Conservation (phyloP, 1,139 yeast genomes). For the Hemisphaericaspora xylanilytica region DNA sequence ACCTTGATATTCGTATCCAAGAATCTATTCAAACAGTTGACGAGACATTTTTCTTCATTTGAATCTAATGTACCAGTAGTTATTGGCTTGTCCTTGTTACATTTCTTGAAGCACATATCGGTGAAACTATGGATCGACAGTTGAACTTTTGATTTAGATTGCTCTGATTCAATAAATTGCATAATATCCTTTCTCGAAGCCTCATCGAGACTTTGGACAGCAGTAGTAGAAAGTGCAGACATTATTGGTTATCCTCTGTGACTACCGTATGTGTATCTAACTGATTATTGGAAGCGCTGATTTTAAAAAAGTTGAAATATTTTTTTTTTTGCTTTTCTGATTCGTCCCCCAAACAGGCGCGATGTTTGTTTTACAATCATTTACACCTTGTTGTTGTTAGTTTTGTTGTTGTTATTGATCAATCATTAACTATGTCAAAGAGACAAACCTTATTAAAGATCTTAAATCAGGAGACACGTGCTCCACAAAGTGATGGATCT, state of each 20-base stretch:
- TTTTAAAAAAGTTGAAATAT: too few species aligned
- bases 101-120: conserved; percentile 86
- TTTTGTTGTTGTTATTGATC: too few species aligned
- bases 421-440: too few species aligned
- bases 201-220: conserved; percentile 66
- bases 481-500: too few species aligned
- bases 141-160: conserved; percentile 85
- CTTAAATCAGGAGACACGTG: not conserved
- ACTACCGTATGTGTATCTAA: too few species aligned
- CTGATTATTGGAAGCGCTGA: too few species aligned
- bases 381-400: too few species aligned
- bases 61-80: conserved; percentile 50
- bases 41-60: conserved; percentile 69
- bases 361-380: too few species aligned
- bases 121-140: conserved; percentile 83
- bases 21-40: conserved; percentile 80
- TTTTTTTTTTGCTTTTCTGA: too few species aligned
- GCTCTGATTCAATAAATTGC: conserved; percentile 76
- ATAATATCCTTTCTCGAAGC: conserved; percentile 70
- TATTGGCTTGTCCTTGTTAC: conserved; percentile 54
- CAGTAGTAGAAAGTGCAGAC: conserved; percentile 61
- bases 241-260: too few species aligned
- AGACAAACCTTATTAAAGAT: conserved; percentile 1
- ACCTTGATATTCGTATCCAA: conserved; percentile 85
- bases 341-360: too few species aligned